Percentiles rank a stretch among this genome's conserved stretches.
phyloP scores from a whole-genome alignment of 306 rosid species.

The Pyrus pyrifolia region DNA sequence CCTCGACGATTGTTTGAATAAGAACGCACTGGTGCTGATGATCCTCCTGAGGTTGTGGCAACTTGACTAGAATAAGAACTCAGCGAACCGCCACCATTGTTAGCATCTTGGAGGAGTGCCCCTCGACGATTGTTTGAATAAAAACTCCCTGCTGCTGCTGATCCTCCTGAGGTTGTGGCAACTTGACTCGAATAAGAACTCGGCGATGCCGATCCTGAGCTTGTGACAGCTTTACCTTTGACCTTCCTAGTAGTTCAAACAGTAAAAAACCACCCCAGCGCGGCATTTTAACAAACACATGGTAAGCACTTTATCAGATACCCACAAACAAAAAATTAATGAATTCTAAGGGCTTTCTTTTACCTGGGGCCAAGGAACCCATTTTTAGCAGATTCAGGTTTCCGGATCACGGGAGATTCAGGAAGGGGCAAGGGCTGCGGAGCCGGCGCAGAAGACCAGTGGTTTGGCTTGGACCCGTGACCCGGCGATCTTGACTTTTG shows the following conservation, averaged over 20 bases:
- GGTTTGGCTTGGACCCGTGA: slow-evolving; percentile 15
- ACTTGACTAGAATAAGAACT: slow-evolving; percentile 18
- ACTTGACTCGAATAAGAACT: slow-evolving; percentile 21
- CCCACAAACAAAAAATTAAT: not conserved
- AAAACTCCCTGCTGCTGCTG: slow-evolving; percentile 5
- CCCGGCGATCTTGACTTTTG: slow-evolving; percentile 16
- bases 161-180: slow-evolving; percentile 4
- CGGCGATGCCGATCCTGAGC: not conserved
- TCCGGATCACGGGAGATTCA: slow-evolving; percentile 30
- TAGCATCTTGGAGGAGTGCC: slow-evolving; percentile 21
- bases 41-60: slow-evolving; percentile 4
- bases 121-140: slow-evolving; percentile 24
- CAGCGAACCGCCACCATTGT: not conserved
- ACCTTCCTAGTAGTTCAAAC: slow-evolving; percentile 36
- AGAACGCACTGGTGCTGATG: slow-evolving; percentile 5
- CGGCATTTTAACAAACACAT: not conserved
- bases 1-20: slow-evolving; percentile 24
- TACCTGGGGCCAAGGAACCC: slow-evolving; percentile 32
- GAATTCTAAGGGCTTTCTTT: not conserved
- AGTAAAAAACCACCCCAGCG: not conserved
- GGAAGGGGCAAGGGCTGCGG: slow-evolving; percentile 75
- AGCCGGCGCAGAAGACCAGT: slow-evolving; percentile 31
- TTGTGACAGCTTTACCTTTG: slow-evolving; percentile 22
- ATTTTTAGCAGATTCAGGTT: slow-evolving; percentile 21
- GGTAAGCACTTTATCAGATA: not conserved